Evolutionary conservation across 1,284 basidiomycete genomes (phyloP).

Genomic region (Pyrrhoderma noxium): DNA sequence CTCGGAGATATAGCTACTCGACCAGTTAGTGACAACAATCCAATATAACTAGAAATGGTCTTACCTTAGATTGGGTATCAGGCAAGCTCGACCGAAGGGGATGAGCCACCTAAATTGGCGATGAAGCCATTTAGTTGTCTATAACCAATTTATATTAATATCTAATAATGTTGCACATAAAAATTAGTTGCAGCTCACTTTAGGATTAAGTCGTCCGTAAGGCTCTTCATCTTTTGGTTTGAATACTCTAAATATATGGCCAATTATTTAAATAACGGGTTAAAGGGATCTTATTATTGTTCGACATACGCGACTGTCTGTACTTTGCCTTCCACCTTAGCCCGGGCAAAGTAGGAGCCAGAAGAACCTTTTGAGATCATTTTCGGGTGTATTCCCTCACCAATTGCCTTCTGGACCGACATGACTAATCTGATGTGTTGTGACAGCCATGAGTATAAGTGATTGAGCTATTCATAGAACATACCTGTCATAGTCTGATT

Average conservation of each 20-base stretch:
- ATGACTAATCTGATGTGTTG: slow-evolving; percentile 45
- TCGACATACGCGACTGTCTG: slow-evolving; percentile 69
- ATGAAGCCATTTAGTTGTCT: slow-evolving; percentile 90
- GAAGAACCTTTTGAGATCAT: slow-evolving; percentile 84
- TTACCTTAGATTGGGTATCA: slow-evolving; percentile 80
- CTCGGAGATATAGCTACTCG: slow-evolving; percentile 55
- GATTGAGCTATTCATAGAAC: slow-evolving; percentile 23
- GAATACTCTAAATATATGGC: slow-evolving; percentile 52
- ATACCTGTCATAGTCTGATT: slow-evolving; percentile 62
- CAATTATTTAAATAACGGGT: no score
- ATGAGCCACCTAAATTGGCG: slow-evolving; percentile 79
- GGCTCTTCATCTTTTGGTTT: slow-evolving; percentile 90
- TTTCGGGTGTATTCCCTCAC: slow-evolving; percentile 76
- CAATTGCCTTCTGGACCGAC: slow-evolving; percentile 62
- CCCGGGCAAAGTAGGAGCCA: slow-evolving; percentile 81
- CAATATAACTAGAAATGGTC: slow-evolving; percentile 9
- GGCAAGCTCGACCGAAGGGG: slow-evolving; percentile 77
- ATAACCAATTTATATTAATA: slow-evolving; percentile 6
- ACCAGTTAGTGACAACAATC: not conserved
- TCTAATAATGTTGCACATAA: not conserved
- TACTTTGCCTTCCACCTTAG: slow-evolving; percentile 60
- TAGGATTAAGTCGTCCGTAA: slow-evolving; percentile 77
- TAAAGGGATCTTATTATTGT: not conserved
- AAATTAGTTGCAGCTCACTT: slow-evolving; percentile 35
- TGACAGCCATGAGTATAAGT: not conserved